Percentiles rank a stretch among this genome's conserved stretches.
Evolutionary conservation across 2,329 filamentous ascomycete genomes (phyloP).

Genomic region (Penicillium thymicola): DNA sequence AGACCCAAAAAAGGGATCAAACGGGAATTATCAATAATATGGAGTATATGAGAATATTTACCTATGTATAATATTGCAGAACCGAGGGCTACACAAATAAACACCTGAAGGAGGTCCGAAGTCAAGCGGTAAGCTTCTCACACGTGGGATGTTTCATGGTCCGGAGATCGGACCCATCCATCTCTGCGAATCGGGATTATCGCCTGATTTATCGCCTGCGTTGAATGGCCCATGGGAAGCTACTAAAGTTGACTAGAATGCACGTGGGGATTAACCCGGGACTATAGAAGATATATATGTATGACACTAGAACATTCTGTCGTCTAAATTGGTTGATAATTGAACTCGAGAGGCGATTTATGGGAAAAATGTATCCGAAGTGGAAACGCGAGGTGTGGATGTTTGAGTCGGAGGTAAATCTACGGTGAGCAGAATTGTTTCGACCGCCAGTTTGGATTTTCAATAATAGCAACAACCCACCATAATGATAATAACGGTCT

Average conservation of each 20-base stretch:
- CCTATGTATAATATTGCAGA: background rate
- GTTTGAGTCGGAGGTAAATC: background rate
- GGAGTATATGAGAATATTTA: background rate
- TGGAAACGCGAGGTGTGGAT: background rate
- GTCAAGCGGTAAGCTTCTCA: conserved; percentile 25
- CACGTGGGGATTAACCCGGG: conserved; percentile 2
- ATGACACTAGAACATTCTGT: background rate
- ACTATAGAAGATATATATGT: background rate
- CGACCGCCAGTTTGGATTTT: conserved; percentile 5
- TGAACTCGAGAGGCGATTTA: background rate
- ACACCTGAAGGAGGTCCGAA: background rate
- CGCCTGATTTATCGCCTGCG: background rate
- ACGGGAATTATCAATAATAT: background rate
- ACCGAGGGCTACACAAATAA: background rate
- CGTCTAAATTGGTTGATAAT: background rate
- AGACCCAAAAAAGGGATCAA: background rate
- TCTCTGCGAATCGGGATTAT: conserved; percentile 4
- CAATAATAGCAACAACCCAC: background rate
- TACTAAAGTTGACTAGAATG: conserved; percentile 5
- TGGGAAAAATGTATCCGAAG: background rate
- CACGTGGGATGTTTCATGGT: conserved; percentile 27
- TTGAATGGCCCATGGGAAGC: conserved; percentile 12
- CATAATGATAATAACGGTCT: background rate
- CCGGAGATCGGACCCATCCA: conserved; percentile 22
- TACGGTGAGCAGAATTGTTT: conserved; percentile 5